A percentile compares a stretch with the other conserved stretches of the same genome.
These are phyloP conservation scores for Castanospermum australe DNA, from an alignment of 306 rosid species.

Conservation along the genomic window DNA sequence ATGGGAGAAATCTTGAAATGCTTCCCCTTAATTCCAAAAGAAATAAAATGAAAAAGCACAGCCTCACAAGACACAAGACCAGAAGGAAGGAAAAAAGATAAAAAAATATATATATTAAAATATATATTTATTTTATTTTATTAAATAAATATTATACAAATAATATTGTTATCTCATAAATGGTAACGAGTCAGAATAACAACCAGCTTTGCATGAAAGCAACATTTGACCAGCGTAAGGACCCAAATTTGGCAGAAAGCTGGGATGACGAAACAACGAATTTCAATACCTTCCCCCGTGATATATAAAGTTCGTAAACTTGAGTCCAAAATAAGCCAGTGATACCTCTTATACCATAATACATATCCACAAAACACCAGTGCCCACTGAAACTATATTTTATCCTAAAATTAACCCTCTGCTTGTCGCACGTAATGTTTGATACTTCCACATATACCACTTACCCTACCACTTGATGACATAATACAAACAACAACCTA, in stretches of 20 bases:
- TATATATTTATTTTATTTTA: no score
- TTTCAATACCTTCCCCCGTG: neutral
- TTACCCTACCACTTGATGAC: constrained; percentile 3
- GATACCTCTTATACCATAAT: neutral
- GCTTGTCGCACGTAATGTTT: neutral
- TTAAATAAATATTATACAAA: no score
- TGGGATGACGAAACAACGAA: neutral
- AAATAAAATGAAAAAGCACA: no score
- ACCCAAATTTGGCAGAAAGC: neutral
- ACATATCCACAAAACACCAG: neutral
- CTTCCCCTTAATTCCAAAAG: no score
- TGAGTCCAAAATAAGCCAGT: neutral
- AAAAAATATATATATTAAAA: no score
- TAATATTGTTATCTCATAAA: neutral
- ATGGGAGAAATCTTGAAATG: no score
- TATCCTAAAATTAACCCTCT: neutral
- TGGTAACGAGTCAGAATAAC: neutral
- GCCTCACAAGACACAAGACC: no score
- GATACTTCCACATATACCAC: neutral
- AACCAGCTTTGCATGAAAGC: constrained; percentile 39
- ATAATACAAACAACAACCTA: neutral
- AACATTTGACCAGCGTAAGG: constrained; percentile 29
- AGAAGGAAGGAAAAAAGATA: neutral
- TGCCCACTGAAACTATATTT: neutral
- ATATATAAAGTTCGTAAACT: neutral